These are phyloP conservation scores for Reticulomyxa filosa DNA, from an alignment of 78 protist species.

Conservation along the genomic window DNA sequence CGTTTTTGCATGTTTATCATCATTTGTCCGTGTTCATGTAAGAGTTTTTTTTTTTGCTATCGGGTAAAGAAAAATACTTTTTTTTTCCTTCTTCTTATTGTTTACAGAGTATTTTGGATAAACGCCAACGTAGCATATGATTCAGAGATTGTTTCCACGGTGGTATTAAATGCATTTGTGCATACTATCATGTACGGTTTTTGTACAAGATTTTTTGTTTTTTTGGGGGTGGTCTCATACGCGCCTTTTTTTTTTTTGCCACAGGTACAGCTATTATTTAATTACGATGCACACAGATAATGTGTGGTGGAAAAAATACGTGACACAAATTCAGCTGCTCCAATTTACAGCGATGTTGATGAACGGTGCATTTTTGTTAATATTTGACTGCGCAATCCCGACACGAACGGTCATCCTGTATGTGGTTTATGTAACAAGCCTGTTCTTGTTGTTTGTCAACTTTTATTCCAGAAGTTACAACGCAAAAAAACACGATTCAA, in stretches of 20 bases:
- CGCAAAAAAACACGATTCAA: background rate
- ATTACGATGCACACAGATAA: background rate
- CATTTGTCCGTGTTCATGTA: slow-evolving; percentile 17
- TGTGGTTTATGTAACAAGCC: slow-evolving; percentile 9
- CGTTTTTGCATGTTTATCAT: slow-evolving; percentile 31
- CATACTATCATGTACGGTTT: slow-evolving; percentile 20
- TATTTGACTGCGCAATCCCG: background rate
- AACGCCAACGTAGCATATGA: slow-evolving; percentile 12
- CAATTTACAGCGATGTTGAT: slow-evolving; percentile 10
- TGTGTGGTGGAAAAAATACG: slow-evolving; percentile 2
- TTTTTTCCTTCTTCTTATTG: no score
- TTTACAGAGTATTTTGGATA: background rate
- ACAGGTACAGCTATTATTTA: slow-evolving; percentile 16
- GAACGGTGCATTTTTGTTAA: background rate
- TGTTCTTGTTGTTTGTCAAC: slow-evolving; percentile 12
- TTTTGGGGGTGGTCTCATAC: background rate
- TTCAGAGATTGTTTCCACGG: slow-evolving; percentile 8
- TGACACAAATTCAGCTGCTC: slow-evolving; percentile 11
- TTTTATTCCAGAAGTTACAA: background rate
- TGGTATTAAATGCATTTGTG: background rate
- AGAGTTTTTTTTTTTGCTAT: no score
- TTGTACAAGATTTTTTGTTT: background rate
- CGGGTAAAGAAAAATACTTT: no score
- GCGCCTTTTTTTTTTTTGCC: background rate
- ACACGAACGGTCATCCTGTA: background rate